Evolutionary conservation across 1,139 yeast species (phyloP), one percentile per base, ranked within the genome.

Genomic region (Kodamaea ohmeri): DNA sequence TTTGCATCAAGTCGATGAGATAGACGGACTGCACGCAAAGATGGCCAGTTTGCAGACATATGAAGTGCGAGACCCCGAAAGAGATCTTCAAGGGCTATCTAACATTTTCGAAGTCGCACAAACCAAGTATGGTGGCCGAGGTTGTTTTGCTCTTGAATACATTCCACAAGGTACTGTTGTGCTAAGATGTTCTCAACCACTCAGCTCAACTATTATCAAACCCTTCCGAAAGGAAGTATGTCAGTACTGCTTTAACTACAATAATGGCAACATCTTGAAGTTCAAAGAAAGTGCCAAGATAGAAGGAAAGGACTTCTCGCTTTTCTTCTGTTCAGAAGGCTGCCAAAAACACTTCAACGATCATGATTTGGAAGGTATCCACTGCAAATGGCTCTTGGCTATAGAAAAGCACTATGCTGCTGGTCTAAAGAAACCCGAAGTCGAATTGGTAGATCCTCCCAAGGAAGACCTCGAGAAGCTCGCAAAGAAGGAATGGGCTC

Each of bases 221-320:
- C 80, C 78, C 5, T 82, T 78, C 53, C 71, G 77, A 39, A 81
- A 80, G 49, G 89, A 83, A 50, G 84, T 79, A 1, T 83, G 90
- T 51, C 66, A 73, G 3, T 50, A 54, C 41, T 83, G 90, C 50
- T 79, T 71, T 50, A 44, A 47, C 2, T 82, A 79, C 50, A 64
- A 66, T 30, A 56, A 67, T 48, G 85, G 86, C 1, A 60, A 55
- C 30, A 58, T 64, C 25, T 62, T 78, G 61, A 80, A 74, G 44
- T 49, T 48, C 28, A 70, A 63, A 38, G 7, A 42, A 24, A 32
- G 48, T 32, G 39, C 41, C 35, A 41, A 41, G 44, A 40, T 34
- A 32, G 40, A 40, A 18, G 44, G 42, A 4, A 22, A 37, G 18
- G 21, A 27, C 1, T 38, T 39, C 18, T 49, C 55, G 29, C 35